phyloP scores from a whole-genome alignment of 2,329 filamentous ascomycete genomes.

The Talaromyces sp. region DNA sequence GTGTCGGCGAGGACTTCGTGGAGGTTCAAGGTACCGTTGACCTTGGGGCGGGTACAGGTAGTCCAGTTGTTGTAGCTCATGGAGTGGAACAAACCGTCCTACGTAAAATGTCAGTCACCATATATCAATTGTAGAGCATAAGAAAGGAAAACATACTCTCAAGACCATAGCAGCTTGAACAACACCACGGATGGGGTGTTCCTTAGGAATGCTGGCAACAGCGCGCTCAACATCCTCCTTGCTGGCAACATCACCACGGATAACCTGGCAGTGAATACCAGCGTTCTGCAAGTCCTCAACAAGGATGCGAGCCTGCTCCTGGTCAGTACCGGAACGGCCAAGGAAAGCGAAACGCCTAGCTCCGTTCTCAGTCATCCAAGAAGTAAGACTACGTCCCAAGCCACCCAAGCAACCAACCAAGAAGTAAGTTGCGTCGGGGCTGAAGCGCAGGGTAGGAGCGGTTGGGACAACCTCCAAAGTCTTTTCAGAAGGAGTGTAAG shows the following conservation, averaged over 20 bases:
- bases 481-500: background rate
- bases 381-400: conserved; percentile 27
- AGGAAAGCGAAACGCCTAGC: conserved; percentile 54
- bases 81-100: background rate
- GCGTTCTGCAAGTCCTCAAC: conserved; percentile 23
- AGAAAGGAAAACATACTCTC: conserved; percentile 20
- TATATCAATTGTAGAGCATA: background rate
- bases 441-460: conserved; percentile 1
- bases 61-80: conserved; percentile 12
- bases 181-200: conserved; percentile 28
- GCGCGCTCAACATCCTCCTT: conserved; percentile 30
- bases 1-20: conserved; percentile 6
- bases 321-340: conserved; percentile 43
- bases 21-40: conserved; percentile 11
- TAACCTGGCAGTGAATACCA: conserved; percentile 24
- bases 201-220: conserved; percentile 14
- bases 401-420: conserved; percentile 32
- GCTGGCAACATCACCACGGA: conserved; percentile 36
- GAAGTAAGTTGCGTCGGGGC: conserved; percentile 25
- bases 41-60: conserved; percentile 8
- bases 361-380: conserved; percentile 52
- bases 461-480: background rate
- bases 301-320: conserved; percentile 15
- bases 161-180: conserved; percentile 33
- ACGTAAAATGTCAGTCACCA: background rate